phyloP scores from a whole-genome alignment of 75 land plant species.

The Picea glauca region DNA sequence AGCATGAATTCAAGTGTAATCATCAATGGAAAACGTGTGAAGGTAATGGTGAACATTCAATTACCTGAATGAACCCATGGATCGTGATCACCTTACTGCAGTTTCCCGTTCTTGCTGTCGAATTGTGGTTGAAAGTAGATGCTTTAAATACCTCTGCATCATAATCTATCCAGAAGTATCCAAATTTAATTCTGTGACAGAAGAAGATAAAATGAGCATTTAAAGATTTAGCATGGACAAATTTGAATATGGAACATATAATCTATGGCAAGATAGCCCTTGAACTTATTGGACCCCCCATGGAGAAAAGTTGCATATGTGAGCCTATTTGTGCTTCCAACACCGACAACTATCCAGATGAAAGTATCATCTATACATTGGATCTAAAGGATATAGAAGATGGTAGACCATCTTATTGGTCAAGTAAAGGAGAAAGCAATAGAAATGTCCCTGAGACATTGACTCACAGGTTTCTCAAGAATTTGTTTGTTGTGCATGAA shows the following conservation, averaged over 20 bases:
- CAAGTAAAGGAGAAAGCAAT: no score
- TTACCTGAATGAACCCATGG: not conserved
- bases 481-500: no score
- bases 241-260: not conserved
- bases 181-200: not conserved
- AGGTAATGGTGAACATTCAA: no score
- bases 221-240: not conserved
- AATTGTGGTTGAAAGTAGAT: constrained; percentile 10
- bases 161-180: not conserved
- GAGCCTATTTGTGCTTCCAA: constrained; percentile 39
- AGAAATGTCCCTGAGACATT: no score
- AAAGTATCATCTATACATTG: constrained; percentile 36
- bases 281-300: constrained; percentile 8
- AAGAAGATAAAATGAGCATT: not conserved
- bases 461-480: no score
- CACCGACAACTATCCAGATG: constrained; percentile 43
- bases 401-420: not conserved
- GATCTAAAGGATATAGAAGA: constrained; percentile 15
- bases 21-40: no score
- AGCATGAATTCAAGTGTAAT: no score
- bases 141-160: not conserved
- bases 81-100: not conserved
- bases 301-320: constrained; percentile 21
- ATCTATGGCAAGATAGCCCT: constrained; percentile 14
- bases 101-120: not conserved